Conservation (phyloP, 768 basidiomycete species). For the Mycena pura region DNA sequence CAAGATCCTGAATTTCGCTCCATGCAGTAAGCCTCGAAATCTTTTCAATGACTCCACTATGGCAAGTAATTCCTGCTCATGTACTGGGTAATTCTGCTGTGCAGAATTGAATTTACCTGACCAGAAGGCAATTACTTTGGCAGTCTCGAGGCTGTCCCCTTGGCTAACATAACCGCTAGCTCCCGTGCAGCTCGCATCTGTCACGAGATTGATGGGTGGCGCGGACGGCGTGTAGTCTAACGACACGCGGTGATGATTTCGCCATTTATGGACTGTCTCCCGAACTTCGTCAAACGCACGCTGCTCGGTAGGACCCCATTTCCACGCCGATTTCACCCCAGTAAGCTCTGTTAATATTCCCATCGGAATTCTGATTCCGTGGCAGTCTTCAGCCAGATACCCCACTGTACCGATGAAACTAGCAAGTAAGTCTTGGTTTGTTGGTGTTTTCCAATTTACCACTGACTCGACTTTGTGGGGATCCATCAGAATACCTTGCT, state of each 20-base stretch:
- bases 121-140: conserved; percentile 39
- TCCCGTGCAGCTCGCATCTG: conserved; percentile 39
- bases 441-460: conserved; percentile 42
- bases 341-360: conserved; percentile 37
- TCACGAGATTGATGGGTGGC: conserved; percentile 36
- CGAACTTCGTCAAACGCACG: conserved; percentile 47
- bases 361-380: conserved; percentile 46
- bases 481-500: conserved; percentile 52
- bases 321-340: conserved; percentile 30
- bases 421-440: conserved; percentile 40
- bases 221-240: conserved; percentile 26
- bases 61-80: conserved; percentile 46
- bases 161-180: conserved; percentile 37
- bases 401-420: conserved; percentile 41
- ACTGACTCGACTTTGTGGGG: conserved; percentile 49
- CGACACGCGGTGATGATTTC: conserved; percentile 32
- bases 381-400: conserved; percentile 43
- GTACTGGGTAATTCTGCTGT: conserved; percentile 48
- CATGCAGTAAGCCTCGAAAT: conserved; percentile 39
- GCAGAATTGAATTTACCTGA: conserved; percentile 44
- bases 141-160: conserved; percentile 34
- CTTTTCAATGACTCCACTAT: conserved; percentile 43
- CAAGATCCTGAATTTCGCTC: conserved; percentile 33
- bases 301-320: conserved; percentile 38
- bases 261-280: conserved; percentile 15